phyloP scores from a whole-genome alignment of 2,329 filamentous ascomycete species.

The Verticillium isaacii region DNA sequence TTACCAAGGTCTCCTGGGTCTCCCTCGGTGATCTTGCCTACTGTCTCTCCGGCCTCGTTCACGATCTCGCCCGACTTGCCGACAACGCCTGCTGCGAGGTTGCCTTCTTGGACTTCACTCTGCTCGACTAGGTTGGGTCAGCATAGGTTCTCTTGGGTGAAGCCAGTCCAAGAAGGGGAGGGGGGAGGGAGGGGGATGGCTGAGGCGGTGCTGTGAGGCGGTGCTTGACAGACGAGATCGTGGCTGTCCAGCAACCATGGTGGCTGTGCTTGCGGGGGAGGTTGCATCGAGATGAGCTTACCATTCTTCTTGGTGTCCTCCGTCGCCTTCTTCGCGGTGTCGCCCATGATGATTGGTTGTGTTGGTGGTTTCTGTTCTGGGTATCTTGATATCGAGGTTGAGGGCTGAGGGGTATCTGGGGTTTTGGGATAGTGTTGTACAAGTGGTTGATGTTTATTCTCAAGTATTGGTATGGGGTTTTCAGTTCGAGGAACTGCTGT shows the following conservation, averaged over 20 bases:
- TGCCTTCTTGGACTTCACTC: conserved; percentile 12
- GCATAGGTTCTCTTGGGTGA: background rate
- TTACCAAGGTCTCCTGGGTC: conserved; percentile 30
- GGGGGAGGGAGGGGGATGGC: background rate
- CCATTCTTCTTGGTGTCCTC: background rate
- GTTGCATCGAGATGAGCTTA: background rate
- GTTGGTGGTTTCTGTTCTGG: background rate
- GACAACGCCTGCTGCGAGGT: conserved; percentile 35
- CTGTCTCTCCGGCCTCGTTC: conserved; percentile 35
- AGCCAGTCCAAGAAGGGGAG: background rate
- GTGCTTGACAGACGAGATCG: background rate
- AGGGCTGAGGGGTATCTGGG: background rate
- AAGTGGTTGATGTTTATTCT: background rate
- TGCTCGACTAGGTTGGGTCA: conserved; percentile 2
- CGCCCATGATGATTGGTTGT: background rate
- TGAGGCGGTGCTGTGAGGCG: background rate
- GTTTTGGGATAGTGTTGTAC: background rate
- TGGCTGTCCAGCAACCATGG: background rate
- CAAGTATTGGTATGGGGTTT: background rate
- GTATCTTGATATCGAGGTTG: background rate
- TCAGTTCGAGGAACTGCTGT: conserved; percentile 3
- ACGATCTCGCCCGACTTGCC: conserved; percentile 40
- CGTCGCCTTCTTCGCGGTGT: conserved; percentile 1
- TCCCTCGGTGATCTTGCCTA: conserved; percentile 36
- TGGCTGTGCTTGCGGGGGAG: background rate